Conservation (phyloP, 352 stramenopile species). For the Peronosclerospora sorghi region DNA sequence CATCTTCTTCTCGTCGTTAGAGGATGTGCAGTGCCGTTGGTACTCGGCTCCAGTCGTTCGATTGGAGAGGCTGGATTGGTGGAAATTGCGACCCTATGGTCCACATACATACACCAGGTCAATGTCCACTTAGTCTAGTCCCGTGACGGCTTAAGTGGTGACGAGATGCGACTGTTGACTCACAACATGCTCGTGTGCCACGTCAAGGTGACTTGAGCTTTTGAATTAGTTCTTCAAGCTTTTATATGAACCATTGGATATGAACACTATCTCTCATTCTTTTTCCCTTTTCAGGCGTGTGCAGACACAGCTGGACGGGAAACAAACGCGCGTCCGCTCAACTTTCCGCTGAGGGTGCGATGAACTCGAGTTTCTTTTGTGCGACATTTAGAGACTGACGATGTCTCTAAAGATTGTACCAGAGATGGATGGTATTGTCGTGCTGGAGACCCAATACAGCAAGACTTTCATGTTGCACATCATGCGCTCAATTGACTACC, state of each 20-base stretch:
- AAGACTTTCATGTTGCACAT: constrained; percentile 83
- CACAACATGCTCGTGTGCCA: constrained; percentile 86
- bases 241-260: too few species aligned
- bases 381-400: too few species aligned
- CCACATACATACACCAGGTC: constrained; percentile 13
- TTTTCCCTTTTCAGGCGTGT: constrained; percentile 32
- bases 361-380: too few species aligned
- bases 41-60: constrained; percentile 31
- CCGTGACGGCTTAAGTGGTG: neutral
- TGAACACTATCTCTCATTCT: neutral
- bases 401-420: constrained; percentile 80
- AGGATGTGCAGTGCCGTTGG: neutral
- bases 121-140: constrained; percentile 2
- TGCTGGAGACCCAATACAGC: constrained; percentile 68
- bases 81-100: constrained; percentile 5
- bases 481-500: constrained; percentile 81
- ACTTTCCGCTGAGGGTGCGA: constrained; percentile 70
- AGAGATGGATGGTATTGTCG: constrained; percentile 66
- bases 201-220: constrained; percentile 39
- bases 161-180: constrained; percentile 76
- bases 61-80: constrained; percentile 10
- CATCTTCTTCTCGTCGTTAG: too few species aligned
- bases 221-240: neutral
- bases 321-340: constrained; percentile 44
- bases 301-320: constrained; percentile 61